Evolutionary conservation across 1,284 basidiomycete genomes (phyloP).

Genomic region (Cerrena zonata): DNA sequence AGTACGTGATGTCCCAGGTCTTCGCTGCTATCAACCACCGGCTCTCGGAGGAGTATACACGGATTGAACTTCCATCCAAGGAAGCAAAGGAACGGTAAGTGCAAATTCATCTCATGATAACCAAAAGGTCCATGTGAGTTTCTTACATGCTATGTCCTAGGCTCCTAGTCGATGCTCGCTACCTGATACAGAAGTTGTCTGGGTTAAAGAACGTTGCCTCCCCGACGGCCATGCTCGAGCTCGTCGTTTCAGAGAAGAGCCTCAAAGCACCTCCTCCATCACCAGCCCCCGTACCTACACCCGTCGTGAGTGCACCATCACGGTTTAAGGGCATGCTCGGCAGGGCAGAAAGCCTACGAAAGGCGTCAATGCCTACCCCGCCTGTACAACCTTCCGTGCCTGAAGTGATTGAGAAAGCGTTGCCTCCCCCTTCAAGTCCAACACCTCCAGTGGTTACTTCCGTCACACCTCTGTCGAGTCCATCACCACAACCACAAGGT

Average conservation of each 20-base stretch:
- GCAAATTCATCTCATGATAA: neutral
- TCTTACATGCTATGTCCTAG: constrained; percentile 33
- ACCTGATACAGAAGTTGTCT: constrained; percentile 68
- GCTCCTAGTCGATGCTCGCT: constrained; percentile 72
- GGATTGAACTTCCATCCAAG: constrained; percentile 73
- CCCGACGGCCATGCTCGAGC: constrained; percentile 74
- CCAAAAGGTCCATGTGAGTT: constrained; percentile 4
- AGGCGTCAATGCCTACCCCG: neutral
- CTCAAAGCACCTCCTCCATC: constrained; percentile 25
- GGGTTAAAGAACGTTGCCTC: constrained; percentile 63
- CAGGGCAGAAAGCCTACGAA: constrained; percentile 2
- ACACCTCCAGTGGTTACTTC: neutral
- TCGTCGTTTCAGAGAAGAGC: constrained; percentile 71
- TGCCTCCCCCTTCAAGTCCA: neutral
- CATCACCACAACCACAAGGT: neutral
- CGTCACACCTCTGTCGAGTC: neutral
- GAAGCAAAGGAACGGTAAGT: constrained; percentile 78
- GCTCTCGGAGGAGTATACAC: constrained; percentile 77
- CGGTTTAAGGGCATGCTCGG: constrained; percentile 7
- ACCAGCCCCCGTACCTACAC: constrained; percentile 11
- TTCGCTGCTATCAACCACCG: constrained; percentile 86
- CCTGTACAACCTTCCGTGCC: neutral
- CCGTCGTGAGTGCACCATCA: neutral
- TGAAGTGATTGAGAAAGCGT: constrained; percentile 2
- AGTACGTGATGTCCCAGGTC: constrained; percentile 90